Conservation (phyloP, 108 stramenopile genomes). For the Skeletonema grethae region DNA sequence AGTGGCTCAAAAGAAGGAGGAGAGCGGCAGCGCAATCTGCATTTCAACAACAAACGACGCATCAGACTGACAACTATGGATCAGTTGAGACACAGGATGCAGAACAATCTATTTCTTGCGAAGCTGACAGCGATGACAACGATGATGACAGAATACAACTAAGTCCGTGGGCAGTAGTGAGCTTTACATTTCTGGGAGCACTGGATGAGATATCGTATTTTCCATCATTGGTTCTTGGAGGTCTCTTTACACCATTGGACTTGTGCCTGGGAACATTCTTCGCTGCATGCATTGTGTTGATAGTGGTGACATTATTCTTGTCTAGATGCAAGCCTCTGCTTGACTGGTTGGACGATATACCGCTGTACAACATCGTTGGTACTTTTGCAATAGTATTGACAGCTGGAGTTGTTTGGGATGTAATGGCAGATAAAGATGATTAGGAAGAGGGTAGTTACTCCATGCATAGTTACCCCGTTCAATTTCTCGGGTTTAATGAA, state of each 20-base stretch:
- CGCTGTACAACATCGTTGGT: slow-evolving; percentile 62
- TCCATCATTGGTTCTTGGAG: slow-evolving; percentile 66
- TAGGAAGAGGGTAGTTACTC: background rate
- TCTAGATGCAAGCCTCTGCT: slow-evolving; percentile 58
- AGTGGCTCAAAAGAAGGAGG: slow-evolving; percentile 51
- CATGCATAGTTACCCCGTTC: background rate
- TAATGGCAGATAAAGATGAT: background rate
- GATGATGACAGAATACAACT: slow-evolving; percentile 32
- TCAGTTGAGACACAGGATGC: slow-evolving; percentile 11
- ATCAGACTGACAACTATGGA: slow-evolving; percentile 25
- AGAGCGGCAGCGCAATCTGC: slow-evolving; percentile 18
- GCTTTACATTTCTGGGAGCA: slow-evolving; percentile 64
- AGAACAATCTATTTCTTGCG: background rate
- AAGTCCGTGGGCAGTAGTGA: slow-evolving; percentile 51
- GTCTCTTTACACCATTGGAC: slow-evolving; percentile 63
- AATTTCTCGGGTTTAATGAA: too few species aligned
- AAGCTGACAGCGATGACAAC: slow-evolving; percentile 14
- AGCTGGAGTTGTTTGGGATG: slow-evolving; percentile 41
- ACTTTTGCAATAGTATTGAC: slow-evolving; percentile 69
- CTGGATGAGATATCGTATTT: slow-evolving; percentile 80
- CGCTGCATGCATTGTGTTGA: slow-evolving; percentile 63
- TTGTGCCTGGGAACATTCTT: slow-evolving; percentile 62
- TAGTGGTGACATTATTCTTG: slow-evolving; percentile 50
- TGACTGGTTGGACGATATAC: slow-evolving; percentile 62
- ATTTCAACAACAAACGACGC: slow-evolving; percentile 23